Conservation (phyloP, 169 alveolate species). For the Plasmodium berghei region DNA sequence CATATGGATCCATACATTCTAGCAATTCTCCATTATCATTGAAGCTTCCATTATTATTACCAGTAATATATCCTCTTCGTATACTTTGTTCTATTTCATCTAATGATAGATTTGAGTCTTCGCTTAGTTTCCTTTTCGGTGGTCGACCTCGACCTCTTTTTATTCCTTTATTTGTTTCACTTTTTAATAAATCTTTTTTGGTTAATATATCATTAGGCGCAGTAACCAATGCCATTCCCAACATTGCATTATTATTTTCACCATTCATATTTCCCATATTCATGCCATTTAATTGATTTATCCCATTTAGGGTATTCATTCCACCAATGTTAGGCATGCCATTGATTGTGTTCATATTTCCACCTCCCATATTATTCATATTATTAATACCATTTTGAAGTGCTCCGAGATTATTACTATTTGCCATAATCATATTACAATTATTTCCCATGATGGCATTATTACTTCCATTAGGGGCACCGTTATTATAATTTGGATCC, state of each 20-base stretch:
- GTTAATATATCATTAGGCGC: neutral
- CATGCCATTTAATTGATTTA: neutral
- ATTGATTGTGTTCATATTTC: neutral
- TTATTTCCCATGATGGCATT: neutral
- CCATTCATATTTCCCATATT: neutral
- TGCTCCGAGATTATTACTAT: neutral
- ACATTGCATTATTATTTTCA: neutral
- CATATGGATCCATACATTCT: slow-evolving; percentile 61
- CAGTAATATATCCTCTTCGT: neutral
- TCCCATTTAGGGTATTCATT: neutral
- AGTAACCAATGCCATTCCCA: too few species aligned
- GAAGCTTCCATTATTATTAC: slow-evolving; percentile 4
- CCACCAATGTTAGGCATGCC: neutral
- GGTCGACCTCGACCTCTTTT: slow-evolving; percentile 74
- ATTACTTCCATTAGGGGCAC: neutral
- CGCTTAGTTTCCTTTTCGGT: slow-evolving; percentile 65
- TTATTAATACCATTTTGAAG: neutral
- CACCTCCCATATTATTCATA: slow-evolving; percentile 3
- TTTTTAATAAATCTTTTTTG: slow-evolving; percentile 10
- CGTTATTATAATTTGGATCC: slow-evolving; percentile 7
- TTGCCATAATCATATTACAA: neutral
- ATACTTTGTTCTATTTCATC: slow-evolving; percentile 63
- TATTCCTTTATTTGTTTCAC: slow-evolving; percentile 27
- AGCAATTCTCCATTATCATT: slow-evolving; percentile 37
- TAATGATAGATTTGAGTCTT: slow-evolving; percentile 51